Conservation (phyloP, 2,329 filamentous ascomycete genomes). For the Myriosclerotinia duriaeana region DNA sequence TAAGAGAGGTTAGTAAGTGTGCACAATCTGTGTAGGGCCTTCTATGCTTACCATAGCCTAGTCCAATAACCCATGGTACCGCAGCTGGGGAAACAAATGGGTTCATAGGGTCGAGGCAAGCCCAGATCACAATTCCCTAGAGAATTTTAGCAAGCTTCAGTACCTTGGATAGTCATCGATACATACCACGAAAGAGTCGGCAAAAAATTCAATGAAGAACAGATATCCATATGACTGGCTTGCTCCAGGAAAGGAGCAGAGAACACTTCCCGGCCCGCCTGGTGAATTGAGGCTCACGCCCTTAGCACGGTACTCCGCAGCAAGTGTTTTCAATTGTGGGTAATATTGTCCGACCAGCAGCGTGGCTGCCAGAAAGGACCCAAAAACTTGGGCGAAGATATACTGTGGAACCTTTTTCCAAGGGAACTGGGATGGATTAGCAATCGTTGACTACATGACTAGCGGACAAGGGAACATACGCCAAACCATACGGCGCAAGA, state of each 20-base stretch:
- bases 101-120: conserved; percentile 57
- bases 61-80: conserved; percentile 55
- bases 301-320: conserved; percentile 36
- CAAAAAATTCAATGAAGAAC: conserved; percentile 60
- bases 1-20: conserved; percentile 42
- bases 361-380: conserved; percentile 55
- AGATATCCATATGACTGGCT: conserved; percentile 55
- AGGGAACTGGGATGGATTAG: conserved; percentile 45
- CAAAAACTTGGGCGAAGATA: conserved; percentile 56
- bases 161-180: background rate
- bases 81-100: conserved; percentile 51
- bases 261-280: conserved; percentile 53
- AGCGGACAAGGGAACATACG: conserved; percentile 20
- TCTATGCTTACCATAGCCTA: conserved; percentile 44
- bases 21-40: background rate
- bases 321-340: conserved; percentile 48
- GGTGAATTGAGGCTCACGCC: conserved; percentile 46
- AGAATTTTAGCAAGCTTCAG: conserved; percentile 13
- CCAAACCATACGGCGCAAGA: conserved; percentile 53
- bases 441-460: background rate
- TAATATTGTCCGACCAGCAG: conserved; percentile 58
- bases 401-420: conserved; percentile 58
- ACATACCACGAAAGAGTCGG: conserved; percentile 51
- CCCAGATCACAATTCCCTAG: conserved; percentile 54
- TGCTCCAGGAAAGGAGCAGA: conserved; percentile 53